phyloP scores from a whole-genome alignment of 2,329 filamentous ascomycete species.

The Sordariomycetes sp. region DNA sequence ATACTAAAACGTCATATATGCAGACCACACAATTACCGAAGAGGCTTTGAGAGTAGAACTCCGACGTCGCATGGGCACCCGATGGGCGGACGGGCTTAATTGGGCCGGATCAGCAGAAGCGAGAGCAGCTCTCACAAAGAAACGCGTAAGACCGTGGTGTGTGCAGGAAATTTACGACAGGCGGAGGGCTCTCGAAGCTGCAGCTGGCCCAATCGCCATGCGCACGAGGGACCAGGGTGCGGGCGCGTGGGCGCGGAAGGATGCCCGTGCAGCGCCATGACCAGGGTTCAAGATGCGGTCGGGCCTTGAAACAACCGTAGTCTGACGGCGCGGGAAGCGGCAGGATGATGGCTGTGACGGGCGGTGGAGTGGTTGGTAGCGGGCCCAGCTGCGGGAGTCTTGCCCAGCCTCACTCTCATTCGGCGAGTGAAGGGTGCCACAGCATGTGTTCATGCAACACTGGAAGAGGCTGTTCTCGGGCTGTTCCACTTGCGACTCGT shows the following conservation, averaged over 20 bases:
- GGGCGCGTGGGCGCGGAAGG: neutral
- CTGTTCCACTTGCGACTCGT: neutral
- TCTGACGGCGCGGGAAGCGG: neutral
- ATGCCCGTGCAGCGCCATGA: neutral
- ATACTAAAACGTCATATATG: neutral
- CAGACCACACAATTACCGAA: neutral
- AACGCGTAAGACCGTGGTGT: neutral
- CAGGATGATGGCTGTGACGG: neutral
- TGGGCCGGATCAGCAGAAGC: neutral
- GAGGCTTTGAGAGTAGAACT: neutral
- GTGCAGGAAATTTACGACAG: neutral
- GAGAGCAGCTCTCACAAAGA: neutral
- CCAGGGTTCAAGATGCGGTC: neutral
- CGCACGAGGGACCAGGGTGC: neutral
- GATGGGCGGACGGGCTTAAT: too few species aligned
- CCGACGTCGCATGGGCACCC: neutral
- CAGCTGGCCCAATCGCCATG: neutral
- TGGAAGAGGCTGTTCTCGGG: neutral
- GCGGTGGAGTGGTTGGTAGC: neutral
- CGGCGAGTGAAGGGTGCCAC: neutral
- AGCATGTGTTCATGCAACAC: neutral
- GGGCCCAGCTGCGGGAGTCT: too few species aligned
- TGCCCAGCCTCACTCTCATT: neutral
- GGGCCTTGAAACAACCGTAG: neutral
- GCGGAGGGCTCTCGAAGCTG: neutral